These are phyloP conservation scores for Candida easanensis DNA, from an alignment of 805 yeast species.

Conservation along the genomic window DNA sequence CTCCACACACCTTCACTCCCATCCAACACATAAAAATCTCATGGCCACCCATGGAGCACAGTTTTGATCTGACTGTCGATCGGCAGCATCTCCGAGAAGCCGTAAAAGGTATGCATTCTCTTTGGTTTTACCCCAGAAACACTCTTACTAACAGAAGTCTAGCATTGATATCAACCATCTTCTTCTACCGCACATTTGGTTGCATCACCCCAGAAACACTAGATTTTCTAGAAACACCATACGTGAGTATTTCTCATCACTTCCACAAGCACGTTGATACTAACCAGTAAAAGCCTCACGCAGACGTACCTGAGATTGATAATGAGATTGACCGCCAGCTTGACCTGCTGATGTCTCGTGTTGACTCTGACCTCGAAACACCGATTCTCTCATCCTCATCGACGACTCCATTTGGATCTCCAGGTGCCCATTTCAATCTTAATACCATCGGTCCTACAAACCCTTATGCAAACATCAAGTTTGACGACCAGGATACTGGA, in stretches of 20 bases:
- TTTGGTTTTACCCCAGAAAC: no score
- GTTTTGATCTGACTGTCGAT: slow-evolving; percentile 47
- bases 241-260: slow-evolving; percentile 26
- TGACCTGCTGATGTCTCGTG: slow-evolving; percentile 28
- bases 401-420: slow-evolving; percentile 24
- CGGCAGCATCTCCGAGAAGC: slow-evolving; percentile 53
- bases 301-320: slow-evolving; percentile 44
- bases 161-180: slow-evolving; percentile 64
- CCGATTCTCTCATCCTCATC: slow-evolving; percentile 22
- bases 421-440: slow-evolving; percentile 17
- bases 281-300: slow-evolving; percentile 23
- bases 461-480: slow-evolving; percentile 19
- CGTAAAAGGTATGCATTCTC: slow-evolving; percentile 41
- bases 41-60: slow-evolving; percentile 36
- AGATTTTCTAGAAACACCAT: slow-evolving; percentile 59
- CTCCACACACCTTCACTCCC: no score
- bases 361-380: slow-evolving; percentile 20
- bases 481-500: slow-evolving; percentile 16
- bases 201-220: slow-evolving; percentile 51
- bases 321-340: slow-evolving; percentile 35
- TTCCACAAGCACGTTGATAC: not conserved
- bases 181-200: slow-evolving; percentile 70
- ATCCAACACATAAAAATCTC: not conserved
- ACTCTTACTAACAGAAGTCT: no score
- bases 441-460: slow-evolving; percentile 10